Evolutionary conservation across 2,329 filamentous ascomycete species (phyloP).

Genomic region (Claviceps sp.): DNA sequence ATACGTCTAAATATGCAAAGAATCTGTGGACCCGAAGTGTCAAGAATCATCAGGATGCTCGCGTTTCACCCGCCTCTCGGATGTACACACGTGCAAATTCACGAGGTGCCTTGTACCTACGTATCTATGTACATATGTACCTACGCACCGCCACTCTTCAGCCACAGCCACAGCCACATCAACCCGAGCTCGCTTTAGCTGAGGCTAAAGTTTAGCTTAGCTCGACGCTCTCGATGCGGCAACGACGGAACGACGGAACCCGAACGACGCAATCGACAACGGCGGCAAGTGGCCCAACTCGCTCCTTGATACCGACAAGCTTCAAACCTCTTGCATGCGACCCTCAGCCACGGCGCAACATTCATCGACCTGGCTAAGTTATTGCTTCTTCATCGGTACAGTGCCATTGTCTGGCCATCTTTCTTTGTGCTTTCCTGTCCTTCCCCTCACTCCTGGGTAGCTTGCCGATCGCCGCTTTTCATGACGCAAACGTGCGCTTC

Average conservation of each 20-base stretch:
- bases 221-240: background rate
- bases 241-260: background rate
- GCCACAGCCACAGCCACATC: background rate
- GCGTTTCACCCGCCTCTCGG: too few species aligned
- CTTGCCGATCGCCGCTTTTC: constrained; percentile 16
- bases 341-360: background rate
- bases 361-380: background rate
- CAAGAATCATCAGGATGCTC: too few species aligned
- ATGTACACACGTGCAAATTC: too few species aligned
- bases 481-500: constrained; percentile 24
- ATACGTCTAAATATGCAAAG: too few species aligned
- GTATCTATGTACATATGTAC: too few species aligned
- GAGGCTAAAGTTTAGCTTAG: too few species aligned
- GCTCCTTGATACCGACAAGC: background rate
- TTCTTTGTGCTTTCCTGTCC: background rate
- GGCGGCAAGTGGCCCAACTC: too few species aligned
- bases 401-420: background rate
- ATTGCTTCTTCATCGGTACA: background rate
- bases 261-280: too few species aligned
- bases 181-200: background rate
- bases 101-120: too few species aligned
- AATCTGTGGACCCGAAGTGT: too few species aligned
- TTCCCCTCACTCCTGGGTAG: background rate
- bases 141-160: background rate
- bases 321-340: background rate